Conservation (phyloP, 2,329 filamentous ascomycete species). For the Xylaria sp. region DNA sequence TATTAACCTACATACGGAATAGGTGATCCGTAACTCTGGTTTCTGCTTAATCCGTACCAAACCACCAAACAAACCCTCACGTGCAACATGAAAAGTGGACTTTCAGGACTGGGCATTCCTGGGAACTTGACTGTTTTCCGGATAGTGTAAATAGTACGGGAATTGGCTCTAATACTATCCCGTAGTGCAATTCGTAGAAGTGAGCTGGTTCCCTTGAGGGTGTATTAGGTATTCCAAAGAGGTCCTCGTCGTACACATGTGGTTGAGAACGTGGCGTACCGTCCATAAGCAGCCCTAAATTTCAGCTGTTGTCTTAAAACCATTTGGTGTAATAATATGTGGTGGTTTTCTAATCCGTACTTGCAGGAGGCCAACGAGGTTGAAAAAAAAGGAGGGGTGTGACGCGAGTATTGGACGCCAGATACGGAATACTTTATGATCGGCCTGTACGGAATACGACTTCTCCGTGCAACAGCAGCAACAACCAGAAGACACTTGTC, state of each 20-base stretch:
- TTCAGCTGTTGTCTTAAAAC: neutral
- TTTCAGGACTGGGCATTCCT: no score
- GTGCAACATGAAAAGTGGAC: neutral
- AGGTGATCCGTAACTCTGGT: no score
- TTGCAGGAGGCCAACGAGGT: neutral
- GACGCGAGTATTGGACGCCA: neutral
- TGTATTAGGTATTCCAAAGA: no score
- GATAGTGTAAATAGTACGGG: neutral
- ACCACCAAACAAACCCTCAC: neutral
- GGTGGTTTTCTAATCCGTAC: neutral
- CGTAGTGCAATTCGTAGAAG: no score
- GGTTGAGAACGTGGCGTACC: neutral
- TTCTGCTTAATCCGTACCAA: no score
- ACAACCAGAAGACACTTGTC: neutral
- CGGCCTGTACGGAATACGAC: no score
- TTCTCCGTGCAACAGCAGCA: no score
- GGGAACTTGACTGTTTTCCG: no score
- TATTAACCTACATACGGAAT: no score
- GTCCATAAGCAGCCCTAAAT: neutral
- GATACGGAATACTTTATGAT: neutral
- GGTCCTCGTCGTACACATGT: no score
- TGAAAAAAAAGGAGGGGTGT: neutral
- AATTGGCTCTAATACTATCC: neutral
- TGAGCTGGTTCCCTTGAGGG: no score
- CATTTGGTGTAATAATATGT: neutral